These are phyloP conservation scores for Phytophthora constricta DNA, from an alignment of 352 stramenopile genomes.

Conservation along the genomic window DNA sequence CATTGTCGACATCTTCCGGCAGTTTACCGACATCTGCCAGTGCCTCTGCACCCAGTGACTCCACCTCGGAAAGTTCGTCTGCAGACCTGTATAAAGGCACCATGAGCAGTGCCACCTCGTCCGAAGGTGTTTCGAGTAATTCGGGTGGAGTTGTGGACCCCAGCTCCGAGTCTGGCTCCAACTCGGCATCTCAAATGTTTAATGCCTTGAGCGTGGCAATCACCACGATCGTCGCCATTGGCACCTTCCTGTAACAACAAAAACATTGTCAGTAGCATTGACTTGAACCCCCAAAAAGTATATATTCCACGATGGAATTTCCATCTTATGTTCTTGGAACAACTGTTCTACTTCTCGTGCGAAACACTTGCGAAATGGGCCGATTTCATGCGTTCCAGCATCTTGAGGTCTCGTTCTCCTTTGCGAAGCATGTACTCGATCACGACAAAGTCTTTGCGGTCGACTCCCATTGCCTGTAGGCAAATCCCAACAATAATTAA, in stretches of 20 bases:
- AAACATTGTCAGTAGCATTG: neutral
- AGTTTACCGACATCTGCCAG: neutral
- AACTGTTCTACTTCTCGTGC: conserved; percentile 14
- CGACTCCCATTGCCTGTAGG: conserved; percentile 54
- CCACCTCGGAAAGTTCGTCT: conserved; percentile 13
- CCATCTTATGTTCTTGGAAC: neutral
- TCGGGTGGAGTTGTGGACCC: neutral
- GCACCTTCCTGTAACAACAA: conserved; percentile 4
- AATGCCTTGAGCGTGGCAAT: neutral
- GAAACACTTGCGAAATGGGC: conserved; percentile 59
- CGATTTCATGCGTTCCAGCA: conserved; percentile 72
- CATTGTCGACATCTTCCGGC: neutral
- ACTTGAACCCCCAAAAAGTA: neutral
- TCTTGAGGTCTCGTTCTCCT: conserved; percentile 83
- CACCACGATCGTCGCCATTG: neutral
- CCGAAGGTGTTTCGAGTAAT: conserved; percentile 2
- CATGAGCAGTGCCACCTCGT: neutral
- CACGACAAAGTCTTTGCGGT: conserved; percentile 77
- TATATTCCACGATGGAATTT: too few species aligned
- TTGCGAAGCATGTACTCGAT: conserved; percentile 90
- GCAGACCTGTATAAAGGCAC: neutral
- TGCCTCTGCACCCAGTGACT: neutral
- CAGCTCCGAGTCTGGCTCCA: conserved; percentile 12
- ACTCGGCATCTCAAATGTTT: conserved; percentile 3
- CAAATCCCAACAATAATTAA: neutral